Base-by-base conservation (phyloP, 768 basidiomycete genomes). In the Suillus subluteus region DNA sequence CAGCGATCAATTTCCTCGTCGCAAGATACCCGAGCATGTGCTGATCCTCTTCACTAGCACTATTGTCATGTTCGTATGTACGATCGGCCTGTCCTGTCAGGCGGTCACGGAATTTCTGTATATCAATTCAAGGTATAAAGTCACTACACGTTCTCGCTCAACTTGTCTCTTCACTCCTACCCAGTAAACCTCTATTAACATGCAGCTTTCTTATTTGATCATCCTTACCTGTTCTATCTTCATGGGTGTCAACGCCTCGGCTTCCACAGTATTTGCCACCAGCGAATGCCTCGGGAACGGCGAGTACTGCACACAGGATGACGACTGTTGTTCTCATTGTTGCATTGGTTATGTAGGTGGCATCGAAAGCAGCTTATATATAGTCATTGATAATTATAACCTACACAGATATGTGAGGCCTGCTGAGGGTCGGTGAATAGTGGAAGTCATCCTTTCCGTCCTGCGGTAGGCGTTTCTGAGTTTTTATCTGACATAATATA, bases 191-290 rank as follows among this genome's bases (percentile, higher is more conserved):
- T 32, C 18, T 32, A 55, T 35, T 35, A 11, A 32, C 32, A 55
- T 55, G 54, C 54, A 55, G 9, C 32, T 55, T 32, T 55, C 54
- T 55, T 55, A 55, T 12, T 55, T 55, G 32, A 35, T 32, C 18
- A 12, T 55, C 54, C 54, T 55, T 11, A 18, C 18, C 11, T 55
- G 32, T 21, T 55, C 54, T 32, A 12, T 55, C 18, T 55, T 55
- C 11, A 35, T 55, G 32, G 54, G 54, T 18, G 54, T 55, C 54
- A 32, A 32, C 32, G 32, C 54, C 30, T 55, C 54, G 26, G 26
- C 26, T 26, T 26, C 26, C 26, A 26, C 26, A 11, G 30, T 16
- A 32, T 30, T 21, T 32, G 32, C 32, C 32, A 3, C 52, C 8
- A 18, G 9, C 32, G 32, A 32, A 32, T 32, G 32, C 32, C 32